Conservation (phyloP, 2,329 filamentous ascomycete genomes). For the Phaeophleospora eucalypticola region DNA sequence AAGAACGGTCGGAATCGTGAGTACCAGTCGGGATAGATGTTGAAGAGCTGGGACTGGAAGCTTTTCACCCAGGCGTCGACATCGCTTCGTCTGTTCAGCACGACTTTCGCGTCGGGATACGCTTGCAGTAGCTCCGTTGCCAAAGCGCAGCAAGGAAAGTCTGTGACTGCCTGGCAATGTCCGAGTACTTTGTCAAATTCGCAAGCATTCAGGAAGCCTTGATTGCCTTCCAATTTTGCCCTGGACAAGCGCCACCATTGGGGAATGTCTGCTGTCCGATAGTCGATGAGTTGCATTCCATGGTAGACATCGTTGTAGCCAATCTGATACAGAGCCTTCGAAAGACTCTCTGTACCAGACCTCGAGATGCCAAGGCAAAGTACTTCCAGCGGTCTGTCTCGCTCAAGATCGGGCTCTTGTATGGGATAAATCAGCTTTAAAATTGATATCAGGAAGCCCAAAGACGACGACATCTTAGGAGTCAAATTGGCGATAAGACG, state of each 20-base stretch:
- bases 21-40: not conserved
- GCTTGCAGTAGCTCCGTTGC: slow-evolving; percentile 14
- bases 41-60: not conserved
- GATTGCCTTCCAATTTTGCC: not conserved
- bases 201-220: not conserved
- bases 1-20: not conserved
- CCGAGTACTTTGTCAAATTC: slow-evolving; percentile 64
- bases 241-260: not conserved
- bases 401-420: not conserved
- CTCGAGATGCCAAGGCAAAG: not conserved
- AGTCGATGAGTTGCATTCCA: not conserved
- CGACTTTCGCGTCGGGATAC: slow-evolving; percentile 14
- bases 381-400: not conserved
- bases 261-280: not conserved
- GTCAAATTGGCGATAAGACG: no score
- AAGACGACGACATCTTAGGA: no score
- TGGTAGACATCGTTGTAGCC: not conserved
- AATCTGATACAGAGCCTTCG: not conserved
- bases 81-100: slow-evolving; percentile 57
- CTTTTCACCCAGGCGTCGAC: slow-evolving; percentile 23
- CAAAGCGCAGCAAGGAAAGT: slow-evolving; percentile 15
- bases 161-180: slow-evolving; percentile 43
- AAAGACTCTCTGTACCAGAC: not conserved
- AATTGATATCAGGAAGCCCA: no score
- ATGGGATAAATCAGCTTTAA: not conserved